phyloP scores from a whole-genome alignment of 495 filamentous ascomycete species.

The Xylaria longipes region DNA sequence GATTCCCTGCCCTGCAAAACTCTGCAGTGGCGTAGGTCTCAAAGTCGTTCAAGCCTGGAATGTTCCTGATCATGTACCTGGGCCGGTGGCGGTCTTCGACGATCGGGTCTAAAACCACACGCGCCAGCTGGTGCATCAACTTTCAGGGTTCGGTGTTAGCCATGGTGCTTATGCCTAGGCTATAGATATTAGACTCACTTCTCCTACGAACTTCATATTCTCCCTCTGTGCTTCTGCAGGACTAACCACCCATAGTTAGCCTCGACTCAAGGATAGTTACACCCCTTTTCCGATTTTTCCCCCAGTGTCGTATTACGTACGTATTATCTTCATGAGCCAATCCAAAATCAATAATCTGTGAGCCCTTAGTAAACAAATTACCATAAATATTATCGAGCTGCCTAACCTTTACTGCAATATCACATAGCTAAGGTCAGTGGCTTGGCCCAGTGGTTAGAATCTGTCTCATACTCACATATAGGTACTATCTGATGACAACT shows the following conservation, averaged over 20 bases:
- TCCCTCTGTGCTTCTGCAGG: background rate
- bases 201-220: background rate
- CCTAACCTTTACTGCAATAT: conserved; percentile 4
- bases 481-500: background rate
- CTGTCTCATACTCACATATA: background rate
- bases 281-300: background rate
- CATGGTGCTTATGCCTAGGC: background rate
- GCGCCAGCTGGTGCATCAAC: conserved; percentile 7
- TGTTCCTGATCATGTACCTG: background rate
- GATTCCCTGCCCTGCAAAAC: background rate
- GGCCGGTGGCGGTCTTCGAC: background rate
- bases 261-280: no score
- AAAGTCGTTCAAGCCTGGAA: background rate
- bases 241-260: background rate
- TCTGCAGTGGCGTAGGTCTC: background rate
- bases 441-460: background rate
- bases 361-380: background rate
- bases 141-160: background rate
- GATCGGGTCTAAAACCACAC: background rate
- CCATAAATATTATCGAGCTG: background rate
- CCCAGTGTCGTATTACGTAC: background rate
- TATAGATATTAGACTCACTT: background rate
- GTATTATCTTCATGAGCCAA: background rate
- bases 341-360: conserved; percentile 14
- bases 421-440: background rate